Evolutionary conservation across 306 rosid species (phyloP), one percentile per base, ranked within the genome.

Genomic region (Comarum palustre): DNA sequence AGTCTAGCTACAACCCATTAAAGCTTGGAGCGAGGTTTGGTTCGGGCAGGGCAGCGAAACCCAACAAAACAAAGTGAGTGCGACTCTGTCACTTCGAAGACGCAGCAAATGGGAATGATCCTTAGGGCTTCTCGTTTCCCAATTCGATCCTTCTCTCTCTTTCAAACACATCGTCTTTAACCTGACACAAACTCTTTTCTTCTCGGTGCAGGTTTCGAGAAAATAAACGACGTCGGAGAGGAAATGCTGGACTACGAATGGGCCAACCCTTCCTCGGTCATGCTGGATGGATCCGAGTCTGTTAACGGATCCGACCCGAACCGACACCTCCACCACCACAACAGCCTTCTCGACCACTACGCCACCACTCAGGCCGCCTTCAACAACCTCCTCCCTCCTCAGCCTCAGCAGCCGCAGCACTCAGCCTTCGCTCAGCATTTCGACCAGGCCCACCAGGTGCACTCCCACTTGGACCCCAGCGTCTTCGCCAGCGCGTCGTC

Each of bases 211-310:
- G 64, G 64, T 58, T 58, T 58, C 39, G 20, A 57, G 1, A 25
- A 12, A 58, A 27, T 27, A 4, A 22, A 24, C 66, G 15, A 12
- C 39, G 48, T 38, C 48, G 42, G 34, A 61, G 29, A 32, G 74
- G 57, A 81, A 34, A 93, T 93, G 98, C 79, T 91, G 86, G 97
- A 91, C 71, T 93, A 93, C 75, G 97, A 87, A 81, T 93, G 98
- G 98, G 96, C 92, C 11, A 89, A 85, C 82, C 87, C 97, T 1
- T 77, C 92, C 3, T 66, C 81, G 17, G 86, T 93, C 45, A 88
- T 93, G 84, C 87, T 90, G 25, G 79, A 85, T 20, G 93, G 85
- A 16, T 42, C 71, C 47, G 72, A 68, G 0, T 61, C 78, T 7
- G 65, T 75, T 2, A 38, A 60, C 1, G 83, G 63, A 15, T 66